Conservation (phyloP, 192 early-diverging fungal genomes). For the Linderina pennispora region DNA sequence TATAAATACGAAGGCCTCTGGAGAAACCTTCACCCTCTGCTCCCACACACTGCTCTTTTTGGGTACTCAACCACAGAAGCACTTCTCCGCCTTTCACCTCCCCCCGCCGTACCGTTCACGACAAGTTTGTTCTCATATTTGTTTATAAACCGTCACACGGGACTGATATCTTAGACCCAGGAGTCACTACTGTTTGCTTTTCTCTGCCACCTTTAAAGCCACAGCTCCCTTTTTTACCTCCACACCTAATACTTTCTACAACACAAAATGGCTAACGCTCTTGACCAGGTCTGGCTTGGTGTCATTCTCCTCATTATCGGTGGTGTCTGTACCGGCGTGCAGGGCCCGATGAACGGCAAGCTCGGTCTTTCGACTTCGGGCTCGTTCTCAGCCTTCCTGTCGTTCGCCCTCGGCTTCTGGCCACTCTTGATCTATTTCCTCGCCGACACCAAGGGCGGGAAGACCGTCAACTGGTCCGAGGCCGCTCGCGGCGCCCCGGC, state of each 20-base stretch:
- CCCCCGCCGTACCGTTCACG: too few relatives aligned
- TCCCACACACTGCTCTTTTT: too few relatives aligned
- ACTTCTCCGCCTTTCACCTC: too few relatives aligned
- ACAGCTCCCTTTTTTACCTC: background rate
- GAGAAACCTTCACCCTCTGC: too few relatives aligned
- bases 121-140: too few relatives aligned
- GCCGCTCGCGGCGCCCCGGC: conserved; percentile 15
- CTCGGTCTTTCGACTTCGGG: conserved; percentile 38
- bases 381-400: conserved; percentile 42
- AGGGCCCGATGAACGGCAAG: conserved; percentile 45
- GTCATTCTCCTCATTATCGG: conserved; percentile 45
- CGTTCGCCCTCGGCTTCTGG: conserved; percentile 46
- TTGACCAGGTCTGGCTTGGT: conserved; percentile 28
- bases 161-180: too few relatives aligned
- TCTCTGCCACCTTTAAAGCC: background rate
- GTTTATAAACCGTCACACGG: too few relatives aligned
- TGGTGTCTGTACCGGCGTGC: conserved; percentile 37
- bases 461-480: conserved; percentile 31
- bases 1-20: too few relatives aligned
- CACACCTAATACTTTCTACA: background rate
- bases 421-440: conserved; percentile 44
- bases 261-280: conserved; percentile 11
- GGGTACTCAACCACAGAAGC: too few relatives aligned
- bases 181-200: background rate
- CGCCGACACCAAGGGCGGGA: conserved; percentile 41